Evolutionary conservation across 495 filamentous ascomycete species (phyloP), one percentile per base, ranked within the genome.

Genomic region (Neurospora sp.): DNA sequence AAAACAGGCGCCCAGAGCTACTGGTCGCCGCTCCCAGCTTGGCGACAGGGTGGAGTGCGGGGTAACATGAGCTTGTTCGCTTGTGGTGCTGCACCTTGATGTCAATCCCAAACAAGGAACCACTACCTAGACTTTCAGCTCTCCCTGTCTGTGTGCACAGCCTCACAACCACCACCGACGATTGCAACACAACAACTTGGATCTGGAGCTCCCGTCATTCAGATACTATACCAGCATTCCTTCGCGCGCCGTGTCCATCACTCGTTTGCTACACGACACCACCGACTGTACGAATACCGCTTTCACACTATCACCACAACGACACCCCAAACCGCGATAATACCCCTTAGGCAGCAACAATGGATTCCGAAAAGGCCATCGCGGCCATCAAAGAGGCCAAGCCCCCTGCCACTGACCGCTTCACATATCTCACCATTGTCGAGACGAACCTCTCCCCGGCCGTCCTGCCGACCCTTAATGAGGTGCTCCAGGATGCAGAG

Each of bases 391-490:
- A 74, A 10, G 82, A 83, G 42, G 81, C 83, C 48, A 78, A 81
- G 16, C 93, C 93, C 1, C 93, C 93, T 7, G 88, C 86, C 12
- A 90, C 91, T 3, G 94, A 98, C 78, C 92, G 91, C 77, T 85
- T 97, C 71, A 96, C 94, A 3, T 98, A 97, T 78, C 88, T 96
- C 70, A 96, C 93, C 59, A 87, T 98, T 74, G 81, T 98, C 74
- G 93, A 97, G 79, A 91, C 94, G 74, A 92, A 96, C 79, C 84
- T 98, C 22, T 91, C 89, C 14, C 86, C 87, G n/a, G 89, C 90
- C 39, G 89, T 92, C 74, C 85, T 98, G 12, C 92, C 93, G 5
- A 85, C 88, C 3, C 83, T 98, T 53, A 91, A 96, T 77, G 85
- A 88, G 8, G 87, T 97, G 42, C 84, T 98, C 69, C 93, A 96